These are phyloP conservation scores for Silene uniflora DNA, from an alignment of 148 eudicot species.

Conservation along the genomic window DNA sequence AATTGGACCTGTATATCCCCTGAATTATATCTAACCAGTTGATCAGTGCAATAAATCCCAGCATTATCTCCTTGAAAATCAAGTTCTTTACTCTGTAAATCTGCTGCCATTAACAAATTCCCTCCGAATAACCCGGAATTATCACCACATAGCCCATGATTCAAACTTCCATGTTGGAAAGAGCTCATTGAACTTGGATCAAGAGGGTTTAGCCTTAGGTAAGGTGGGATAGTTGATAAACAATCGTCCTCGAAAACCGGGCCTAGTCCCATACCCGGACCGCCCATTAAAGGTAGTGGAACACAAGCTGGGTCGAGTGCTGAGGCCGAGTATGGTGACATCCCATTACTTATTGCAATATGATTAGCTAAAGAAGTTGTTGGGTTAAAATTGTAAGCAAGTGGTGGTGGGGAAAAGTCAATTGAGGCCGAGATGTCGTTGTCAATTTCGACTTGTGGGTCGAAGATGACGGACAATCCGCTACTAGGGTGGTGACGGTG, in stretches of 20 bases:
- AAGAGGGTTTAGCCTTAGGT: constrained; percentile 33
- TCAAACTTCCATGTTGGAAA: constrained; percentile 29
- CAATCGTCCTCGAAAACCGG: constrained; percentile 57
- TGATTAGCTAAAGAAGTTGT: constrained; percentile 18
- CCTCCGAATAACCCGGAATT: constrained; percentile 40
- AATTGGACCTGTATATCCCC: constrained; percentile 53
- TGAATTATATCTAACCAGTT: constrained; percentile 37
- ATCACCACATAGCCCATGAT: constrained; percentile 28
- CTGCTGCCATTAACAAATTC: constrained; percentile 34
- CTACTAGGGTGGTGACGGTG: constrained; percentile 23
- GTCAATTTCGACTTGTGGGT: constrained; percentile 48
- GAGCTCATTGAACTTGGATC: constrained; percentile 41
- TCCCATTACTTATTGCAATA: constrained; percentile 16
- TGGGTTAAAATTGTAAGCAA: constrained; percentile 29
- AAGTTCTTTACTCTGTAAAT: constrained; percentile 46
- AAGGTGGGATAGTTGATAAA: constrained; percentile 49
- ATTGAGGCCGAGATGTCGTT: constrained; percentile 57
- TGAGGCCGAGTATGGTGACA: constrained; percentile 31
- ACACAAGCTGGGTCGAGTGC: constrained; percentile 10
- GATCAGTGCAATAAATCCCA: constrained; percentile 50
- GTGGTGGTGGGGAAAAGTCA: constrained; percentile 48
- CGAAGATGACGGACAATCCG: constrained; percentile 49
- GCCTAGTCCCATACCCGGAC: constrained; percentile 30
- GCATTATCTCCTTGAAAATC: constrained; percentile 68
- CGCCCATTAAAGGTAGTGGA: constrained; percentile 39